Evolutionary conservation across 2,329 filamentous ascomycete species (phyloP).

Genomic region (Mollisia scopiformis): DNA sequence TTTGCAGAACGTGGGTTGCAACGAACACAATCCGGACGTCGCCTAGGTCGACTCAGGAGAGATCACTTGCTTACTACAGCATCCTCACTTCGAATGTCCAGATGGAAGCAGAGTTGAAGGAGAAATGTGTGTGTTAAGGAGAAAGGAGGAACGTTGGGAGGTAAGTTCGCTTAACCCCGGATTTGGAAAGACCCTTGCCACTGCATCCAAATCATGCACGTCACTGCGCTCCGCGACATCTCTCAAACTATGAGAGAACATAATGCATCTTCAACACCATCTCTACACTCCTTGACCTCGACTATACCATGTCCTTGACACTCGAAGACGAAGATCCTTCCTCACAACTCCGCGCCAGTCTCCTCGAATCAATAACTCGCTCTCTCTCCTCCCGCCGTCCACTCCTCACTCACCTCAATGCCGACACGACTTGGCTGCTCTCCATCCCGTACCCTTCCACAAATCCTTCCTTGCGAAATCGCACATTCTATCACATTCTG

Average conservation of each 20-base stretch:
- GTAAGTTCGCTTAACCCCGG: too few relatives aligned
- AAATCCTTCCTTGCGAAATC: neutral
- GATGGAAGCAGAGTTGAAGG: too few relatives aligned
- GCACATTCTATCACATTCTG: constrained; percentile 62
- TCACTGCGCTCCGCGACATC: neutral
- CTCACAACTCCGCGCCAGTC: constrained; percentile 16
- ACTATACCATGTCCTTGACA: neutral
- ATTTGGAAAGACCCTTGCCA: too few relatives aligned
- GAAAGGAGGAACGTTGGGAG: too few relatives aligned
- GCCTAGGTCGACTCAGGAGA: too few relatives aligned
- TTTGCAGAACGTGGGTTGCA: too few relatives aligned
- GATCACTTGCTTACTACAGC: too few relatives aligned
- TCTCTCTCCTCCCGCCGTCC: constrained; percentile 43
- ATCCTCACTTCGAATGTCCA: too few relatives aligned
- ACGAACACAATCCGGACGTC: too few relatives aligned
- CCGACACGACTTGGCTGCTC: constrained; percentile 69
- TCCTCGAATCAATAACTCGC: constrained; percentile 20
- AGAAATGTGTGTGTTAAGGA: too few relatives aligned
- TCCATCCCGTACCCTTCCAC: constrained; percentile 61
- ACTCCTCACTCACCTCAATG: constrained; percentile 66
- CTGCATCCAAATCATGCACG: constrained; percentile 3
- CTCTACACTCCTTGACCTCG: neutral
- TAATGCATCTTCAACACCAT: neutral
- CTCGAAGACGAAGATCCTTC: constrained; percentile 11
- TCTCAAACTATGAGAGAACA: neutral